Conservation (phyloP, 1,139 yeast genomes). For the Diutina pseudorugosa region DNA sequence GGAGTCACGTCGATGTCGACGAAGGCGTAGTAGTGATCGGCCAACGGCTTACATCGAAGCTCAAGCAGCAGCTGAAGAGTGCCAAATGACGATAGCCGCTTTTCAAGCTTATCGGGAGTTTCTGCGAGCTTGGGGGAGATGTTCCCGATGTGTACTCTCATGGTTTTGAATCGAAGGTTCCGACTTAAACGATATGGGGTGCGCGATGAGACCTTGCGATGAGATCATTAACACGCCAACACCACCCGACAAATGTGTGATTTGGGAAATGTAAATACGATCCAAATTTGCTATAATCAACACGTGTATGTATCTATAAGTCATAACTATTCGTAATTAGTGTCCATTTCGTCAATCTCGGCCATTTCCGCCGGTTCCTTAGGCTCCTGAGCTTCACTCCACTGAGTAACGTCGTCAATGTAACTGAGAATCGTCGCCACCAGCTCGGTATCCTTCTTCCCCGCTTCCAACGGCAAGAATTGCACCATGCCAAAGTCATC, state of each 20-base stretch:
- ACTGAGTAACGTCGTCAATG: constrained; percentile 93
- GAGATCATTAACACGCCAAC: neutral
- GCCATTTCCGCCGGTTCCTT: constrained; percentile 51
- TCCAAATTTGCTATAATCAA: too few species aligned
- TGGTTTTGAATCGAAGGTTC: too few species aligned
- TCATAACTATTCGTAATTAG: neutral
- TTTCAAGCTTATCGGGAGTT: constrained; percentile 26
- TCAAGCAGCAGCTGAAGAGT: constrained; percentile 29
- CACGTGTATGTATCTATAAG: neutral
- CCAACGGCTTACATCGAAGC: constrained; percentile 34
- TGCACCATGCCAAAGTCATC: constrained; percentile 99
- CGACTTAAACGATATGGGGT: too few species aligned
- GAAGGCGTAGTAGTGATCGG: constrained; percentile 54
- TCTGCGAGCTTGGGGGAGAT: constrained; percentile 43
- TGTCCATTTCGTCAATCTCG: neutral
- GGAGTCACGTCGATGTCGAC: constrained; percentile 43
- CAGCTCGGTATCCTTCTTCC: constrained; percentile 56
- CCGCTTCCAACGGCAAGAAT: constrained; percentile 76
- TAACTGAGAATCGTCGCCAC: constrained; percentile 79
- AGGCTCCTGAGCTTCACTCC: constrained; percentile 96
- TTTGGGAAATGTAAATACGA: too few species aligned
- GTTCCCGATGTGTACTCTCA: constrained; percentile 51
- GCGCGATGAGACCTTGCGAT: neutral
- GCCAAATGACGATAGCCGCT: constrained; percentile 41
- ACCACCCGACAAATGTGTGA: too few species aligned